Conservation (phyloP, 108 stramenopile genomes). For the Skeletonema tropicum region DNA sequence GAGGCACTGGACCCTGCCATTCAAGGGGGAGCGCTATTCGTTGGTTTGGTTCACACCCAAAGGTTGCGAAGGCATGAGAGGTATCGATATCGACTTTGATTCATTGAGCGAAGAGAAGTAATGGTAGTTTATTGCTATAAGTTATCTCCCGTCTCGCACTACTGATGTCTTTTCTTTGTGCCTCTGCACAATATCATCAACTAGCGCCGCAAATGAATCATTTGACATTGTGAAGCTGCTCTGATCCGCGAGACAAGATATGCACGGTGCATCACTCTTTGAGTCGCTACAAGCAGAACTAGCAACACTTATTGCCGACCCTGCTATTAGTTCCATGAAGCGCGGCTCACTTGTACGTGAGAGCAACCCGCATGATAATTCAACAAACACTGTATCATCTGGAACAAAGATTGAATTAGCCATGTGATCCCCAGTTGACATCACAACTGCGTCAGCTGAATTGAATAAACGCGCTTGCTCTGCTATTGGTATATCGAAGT, state of each 20-base stretch:
- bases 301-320: slow-evolving; percentile 15
- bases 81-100: slow-evolving; percentile 62
- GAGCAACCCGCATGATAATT: slow-evolving; percentile 14
- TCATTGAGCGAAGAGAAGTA: background rate
- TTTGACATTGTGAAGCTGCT: slow-evolving; percentile 16
- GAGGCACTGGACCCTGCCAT: slow-evolving; percentile 94
- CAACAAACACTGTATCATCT: slow-evolving; percentile 40
- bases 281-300: slow-evolving; percentile 1
- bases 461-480: slow-evolving; percentile 45
- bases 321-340: slow-evolving; percentile 23
- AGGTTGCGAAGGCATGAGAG: slow-evolving; percentile 82
- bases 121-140: background rate
- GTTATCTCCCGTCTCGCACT: slow-evolving; percentile 11
- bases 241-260: background rate
- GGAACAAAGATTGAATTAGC: slow-evolving; percentile 44
- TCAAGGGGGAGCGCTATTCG: slow-evolving; percentile 90
- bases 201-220: slow-evolving; percentile 7
- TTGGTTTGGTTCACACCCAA: slow-evolving; percentile 97
- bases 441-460: slow-evolving; percentile 42
- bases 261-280: slow-evolving; percentile 1
- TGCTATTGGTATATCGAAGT: slow-evolving; percentile 39
- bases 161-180: slow-evolving; percentile 21
- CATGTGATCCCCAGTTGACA: slow-evolving; percentile 47
- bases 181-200: slow-evolving; percentile 24
- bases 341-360: slow-evolving; percentile 10